These are phyloP conservation scores for Trifolium fragiferum DNA, from an alignment of 306 rosid genomes.

Conservation along the genomic window DNA sequence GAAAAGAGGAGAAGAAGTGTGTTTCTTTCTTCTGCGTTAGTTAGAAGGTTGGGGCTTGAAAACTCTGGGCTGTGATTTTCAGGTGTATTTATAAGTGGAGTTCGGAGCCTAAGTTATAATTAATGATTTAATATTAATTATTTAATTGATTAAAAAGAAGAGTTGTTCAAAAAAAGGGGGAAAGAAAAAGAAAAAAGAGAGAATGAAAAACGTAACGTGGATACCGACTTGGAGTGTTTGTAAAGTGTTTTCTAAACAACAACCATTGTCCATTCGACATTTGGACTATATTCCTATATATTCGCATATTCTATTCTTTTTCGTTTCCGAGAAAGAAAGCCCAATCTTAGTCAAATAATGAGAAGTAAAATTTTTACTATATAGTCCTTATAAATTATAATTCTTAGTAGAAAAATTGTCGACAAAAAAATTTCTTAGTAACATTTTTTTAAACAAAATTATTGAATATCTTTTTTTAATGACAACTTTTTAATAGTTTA, in stretches of 20 bases:
- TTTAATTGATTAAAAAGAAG: not conserved
- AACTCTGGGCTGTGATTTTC: conserved; percentile 51
- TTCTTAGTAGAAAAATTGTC: no score
- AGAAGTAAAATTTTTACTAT: no score
- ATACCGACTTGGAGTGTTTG: conserved; percentile 35
- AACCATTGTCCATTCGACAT: not conserved
- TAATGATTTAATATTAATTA: no score
- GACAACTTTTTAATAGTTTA: no score
- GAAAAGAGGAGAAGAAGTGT: not conserved
- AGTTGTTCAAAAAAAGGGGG: no score
- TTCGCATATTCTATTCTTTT: conserved; percentile 46
- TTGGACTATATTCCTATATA: conserved; percentile 7
- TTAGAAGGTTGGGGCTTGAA: conserved; percentile 52
- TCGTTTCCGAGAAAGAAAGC: conserved; percentile 22
- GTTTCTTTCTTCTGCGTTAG: conserved; percentile 18
- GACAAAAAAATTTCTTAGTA: no score
- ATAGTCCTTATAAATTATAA: no score
- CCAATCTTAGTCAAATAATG: not conserved
- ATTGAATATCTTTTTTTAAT: no score
- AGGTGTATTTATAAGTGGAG: conserved; percentile 43
- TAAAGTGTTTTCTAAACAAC: not conserved
- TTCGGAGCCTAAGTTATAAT: no score
- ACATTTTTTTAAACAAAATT: no score
- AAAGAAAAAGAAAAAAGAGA: not conserved
- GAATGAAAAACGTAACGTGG: not conserved